Evolutionary conservation across 2,329 filamentous ascomycete species (phyloP), one percentile per base, ranked within the genome.

Genomic region (Colletotrichum filicis): DNA sequence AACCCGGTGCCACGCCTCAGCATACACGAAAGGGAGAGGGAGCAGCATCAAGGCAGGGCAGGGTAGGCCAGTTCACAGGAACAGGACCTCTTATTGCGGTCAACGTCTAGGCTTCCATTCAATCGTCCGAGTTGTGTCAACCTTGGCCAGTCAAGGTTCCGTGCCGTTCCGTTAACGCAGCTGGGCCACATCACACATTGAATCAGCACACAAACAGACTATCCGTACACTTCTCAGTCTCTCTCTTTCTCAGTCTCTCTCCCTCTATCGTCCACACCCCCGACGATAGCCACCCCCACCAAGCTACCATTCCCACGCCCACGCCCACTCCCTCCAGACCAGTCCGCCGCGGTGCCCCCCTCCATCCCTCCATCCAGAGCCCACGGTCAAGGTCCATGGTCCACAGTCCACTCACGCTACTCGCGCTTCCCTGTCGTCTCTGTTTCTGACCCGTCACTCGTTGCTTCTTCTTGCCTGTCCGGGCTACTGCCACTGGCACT

Each of bases 391-490:
- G 52, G 62, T 57, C 62, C 52, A n/a, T 32, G 14, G 19, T 58
- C 35, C 63, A 64, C 60, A 67, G 59, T 64, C 62, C 62, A 71
- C 67, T 58, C 68, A 71, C 68, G 60, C 66, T 55, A 65, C 55
- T 30, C 46, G 30, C 42, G 37, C 58, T 73, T 64, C 70, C 66
- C 70, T 69, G 70, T 69, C 66, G 59, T 9, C 52, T 68, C 55
- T 61, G 70, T 73, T 73, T 61, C 66, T 49, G 59, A 42, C 66
- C 46, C 69, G 65, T 68, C 58, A n/a, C 58, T 73, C 65, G 42
- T 49, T 49, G 53, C 70, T 69, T 65, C 70, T 64, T 73, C 55
- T 35, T 63, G 24, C 55, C 53, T 32, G 24, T 57, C 68, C 60
- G 66, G 60, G 53, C 66, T 53, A 46, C 65, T 58, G 65, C 69